Evolutionary conservation across 1,284 basidiomycete species (phyloP).

Genomic region (Moesziomyces sp.): DNA sequence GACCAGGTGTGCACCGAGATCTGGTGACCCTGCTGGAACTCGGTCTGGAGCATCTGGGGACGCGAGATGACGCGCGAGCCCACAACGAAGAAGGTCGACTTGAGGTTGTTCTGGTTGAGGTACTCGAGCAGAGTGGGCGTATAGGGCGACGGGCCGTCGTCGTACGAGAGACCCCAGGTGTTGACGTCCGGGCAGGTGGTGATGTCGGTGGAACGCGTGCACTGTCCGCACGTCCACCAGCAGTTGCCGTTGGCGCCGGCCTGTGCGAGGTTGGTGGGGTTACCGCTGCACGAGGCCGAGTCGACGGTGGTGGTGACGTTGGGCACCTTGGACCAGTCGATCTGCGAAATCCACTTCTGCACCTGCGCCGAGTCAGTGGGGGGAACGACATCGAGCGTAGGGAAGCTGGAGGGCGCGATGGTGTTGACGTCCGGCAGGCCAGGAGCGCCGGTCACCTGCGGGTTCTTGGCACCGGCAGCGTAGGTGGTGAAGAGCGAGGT

Average conservation of each 20-base stretch:
- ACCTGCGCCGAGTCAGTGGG: constrained; percentile 78
- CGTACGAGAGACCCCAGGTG: constrained; percentile 78
- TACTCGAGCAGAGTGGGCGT: constrained; percentile 78
- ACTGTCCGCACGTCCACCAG: constrained; percentile 89
- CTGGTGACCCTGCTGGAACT: constrained; percentile 79
- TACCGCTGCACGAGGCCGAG: constrained; percentile 75
- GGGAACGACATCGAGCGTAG: constrained; percentile 76
- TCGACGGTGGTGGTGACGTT: constrained; percentile 73
- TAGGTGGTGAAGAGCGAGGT: constrained; percentile 52
- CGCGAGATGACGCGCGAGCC: constrained; percentile 87
- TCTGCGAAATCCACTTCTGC: constrained; percentile 77
- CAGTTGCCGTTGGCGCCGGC: constrained; percentile 71
- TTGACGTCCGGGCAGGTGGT: constrained; percentile 80
- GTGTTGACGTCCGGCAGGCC: constrained; percentile 44
- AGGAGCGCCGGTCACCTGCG: constrained; percentile 56
- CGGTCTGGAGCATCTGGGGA: constrained; percentile 80
- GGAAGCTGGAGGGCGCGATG: constrained; percentile 72
- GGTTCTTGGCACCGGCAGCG: constrained; percentile 53
- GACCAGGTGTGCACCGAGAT: constrained; percentile 71
- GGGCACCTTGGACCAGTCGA: constrained; percentile 77
- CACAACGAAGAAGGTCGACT: constrained; percentile 90
- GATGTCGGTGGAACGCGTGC: constrained; percentile 79
- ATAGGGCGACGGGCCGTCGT: constrained; percentile 84
- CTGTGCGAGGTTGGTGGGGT: constrained; percentile 74
- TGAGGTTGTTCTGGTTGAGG: constrained; percentile 76